Conservation (phyloP, 129 eudicot genomes). For the Helichrysum umbraculigerum region DNA sequence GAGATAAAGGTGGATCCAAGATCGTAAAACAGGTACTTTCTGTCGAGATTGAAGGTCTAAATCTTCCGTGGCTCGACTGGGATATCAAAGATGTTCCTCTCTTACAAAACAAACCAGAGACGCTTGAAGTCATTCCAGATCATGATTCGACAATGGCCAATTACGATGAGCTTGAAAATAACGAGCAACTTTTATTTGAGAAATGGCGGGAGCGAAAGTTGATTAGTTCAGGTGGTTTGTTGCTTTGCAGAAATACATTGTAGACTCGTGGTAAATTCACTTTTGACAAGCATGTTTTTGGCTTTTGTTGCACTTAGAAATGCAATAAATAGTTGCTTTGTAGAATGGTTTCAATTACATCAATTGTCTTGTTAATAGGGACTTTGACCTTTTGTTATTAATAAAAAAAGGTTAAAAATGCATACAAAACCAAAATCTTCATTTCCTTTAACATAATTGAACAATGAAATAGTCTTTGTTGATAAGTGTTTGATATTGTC, state of each 20-base stretch:
- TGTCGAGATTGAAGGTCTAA: slow-evolving; percentile 11
- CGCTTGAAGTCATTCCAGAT: slow-evolving; percentile 1
- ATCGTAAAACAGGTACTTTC: slow-evolving; percentile 42
- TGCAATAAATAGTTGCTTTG: neutral
- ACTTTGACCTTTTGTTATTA: too few relatives aligned
- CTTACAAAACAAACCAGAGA: slow-evolving; percentile 23
- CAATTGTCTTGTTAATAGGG: too few relatives aligned
- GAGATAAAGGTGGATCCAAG: slow-evolving; percentile 47
- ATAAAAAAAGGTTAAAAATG: too few relatives aligned
- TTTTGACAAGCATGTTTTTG: neutral
- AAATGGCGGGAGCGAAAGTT: slow-evolving; percentile 41
- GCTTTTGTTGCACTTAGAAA: neutral
- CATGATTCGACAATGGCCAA: slow-evolving; percentile 43
- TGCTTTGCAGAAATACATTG: slow-evolving; percentile 39
- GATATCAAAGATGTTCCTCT: slow-evolving; percentile 23
- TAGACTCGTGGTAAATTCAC: neutral
- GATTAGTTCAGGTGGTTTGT: slow-evolving; percentile 52
- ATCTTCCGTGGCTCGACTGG: neutral
- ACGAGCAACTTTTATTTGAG: slow-evolving; percentile 52
- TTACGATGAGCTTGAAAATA: slow-evolving; percentile 34
- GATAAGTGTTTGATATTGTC: too few relatives aligned
- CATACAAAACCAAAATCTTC: too few relatives aligned
- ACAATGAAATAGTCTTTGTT: too few relatives aligned
- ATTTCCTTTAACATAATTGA: too few relatives aligned
- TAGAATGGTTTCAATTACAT: too few relatives aligned